Evolutionary conservation across 768 basidiomycete genomes (phyloP), one percentile per base, ranked within the genome.

Genomic region (Mycena albidolilacea): DNA sequence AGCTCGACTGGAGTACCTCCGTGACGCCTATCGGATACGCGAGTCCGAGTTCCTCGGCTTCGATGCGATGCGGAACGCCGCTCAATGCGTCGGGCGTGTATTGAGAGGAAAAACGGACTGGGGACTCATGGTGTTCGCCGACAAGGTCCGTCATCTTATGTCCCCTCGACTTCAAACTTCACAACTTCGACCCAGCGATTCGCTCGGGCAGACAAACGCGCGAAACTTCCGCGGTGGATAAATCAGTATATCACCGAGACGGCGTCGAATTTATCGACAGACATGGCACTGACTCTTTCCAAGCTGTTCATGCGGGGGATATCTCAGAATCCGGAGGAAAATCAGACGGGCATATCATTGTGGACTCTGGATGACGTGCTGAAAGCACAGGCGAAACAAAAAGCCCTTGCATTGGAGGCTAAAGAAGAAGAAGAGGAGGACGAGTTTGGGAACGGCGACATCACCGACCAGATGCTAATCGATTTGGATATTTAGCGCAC

Each of bases 181-280:
- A 67, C 39, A 41, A 43, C 19, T 65, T 60, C 62, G 70, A 38
- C 46, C 5, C 77, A 97, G 96, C 93, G 96, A 23, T 97, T 96
- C 80, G 95, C 96, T 12, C 90, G 96, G 61, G 93, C 94, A 8
- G 96, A 97, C 79, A 97, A 97, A 84, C 90, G 97, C 46, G 94
- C 96, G 44, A 98, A 98, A 87, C 85, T 99, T 75, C 98, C 98
- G 7, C 92, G 95, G 54, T 99, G 98, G 98, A 99, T 99, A 77
- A 98, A 99, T 80, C 96, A 97, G 79, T 98, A 98, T 81, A 99
- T 99, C 78, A 98, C 96, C n/a, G 98, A 99, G 81, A 94, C 96
- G 0, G 95, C 97, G 21, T 94, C 98, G 11, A 99, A 99, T 82
- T 87, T 99, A 62, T 99, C 98, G 14, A 99, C 97, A 10, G 98